phyloP scores from a whole-genome alignment of 805 yeast species.

The Kregervanrija pseudodelftensis region DNA sequence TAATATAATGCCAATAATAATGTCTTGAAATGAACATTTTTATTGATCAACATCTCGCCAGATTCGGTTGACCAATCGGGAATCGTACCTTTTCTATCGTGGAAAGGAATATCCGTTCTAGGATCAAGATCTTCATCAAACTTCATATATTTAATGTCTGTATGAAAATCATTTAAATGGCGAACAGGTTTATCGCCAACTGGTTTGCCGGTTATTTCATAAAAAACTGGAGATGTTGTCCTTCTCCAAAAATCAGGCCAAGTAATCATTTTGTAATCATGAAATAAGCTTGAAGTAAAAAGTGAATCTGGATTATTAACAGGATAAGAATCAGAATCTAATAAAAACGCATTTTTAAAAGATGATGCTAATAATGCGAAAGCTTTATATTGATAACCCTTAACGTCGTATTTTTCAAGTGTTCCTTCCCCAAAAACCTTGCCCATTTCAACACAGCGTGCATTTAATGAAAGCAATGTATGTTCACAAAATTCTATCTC shows the following conservation, averaged over 20 bases:
- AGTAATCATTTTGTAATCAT: conserved; percentile 40
- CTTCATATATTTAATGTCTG: conserved; percentile 2
- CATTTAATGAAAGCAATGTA: conserved; percentile 32
- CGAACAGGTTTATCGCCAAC: conserved; percentile 30
- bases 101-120: conserved; percentile 25
- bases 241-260: conserved; percentile 77
- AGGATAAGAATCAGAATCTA: conserved; percentile 42
- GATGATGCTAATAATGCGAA: conserved; percentile 42
- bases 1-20: conserved; percentile 58
- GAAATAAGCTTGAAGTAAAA: conserved; percentile 38
- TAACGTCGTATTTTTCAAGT: conserved; percentile 23
- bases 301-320: conserved; percentile 42
- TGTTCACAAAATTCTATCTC: conserved; percentile 26
- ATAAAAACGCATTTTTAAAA: conserved; percentile 37
- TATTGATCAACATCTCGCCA: conserved; percentile 58
- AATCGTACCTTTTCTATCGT: conserved; percentile 56
- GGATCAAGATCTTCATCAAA: neutral
- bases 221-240: conserved; percentile 54
- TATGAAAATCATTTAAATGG: conserved; percentile 23
- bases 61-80: conserved; percentile 61
- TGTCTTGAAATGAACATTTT: conserved; percentile 49
- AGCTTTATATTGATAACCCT: conserved; percentile 34
- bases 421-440: conserved; percentile 28
- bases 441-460: conserved; percentile 36
- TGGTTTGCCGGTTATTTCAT: conserved; percentile 43